Conservation (phyloP, 164 flowering plant genomes). For the Malania oleifera region DNA sequence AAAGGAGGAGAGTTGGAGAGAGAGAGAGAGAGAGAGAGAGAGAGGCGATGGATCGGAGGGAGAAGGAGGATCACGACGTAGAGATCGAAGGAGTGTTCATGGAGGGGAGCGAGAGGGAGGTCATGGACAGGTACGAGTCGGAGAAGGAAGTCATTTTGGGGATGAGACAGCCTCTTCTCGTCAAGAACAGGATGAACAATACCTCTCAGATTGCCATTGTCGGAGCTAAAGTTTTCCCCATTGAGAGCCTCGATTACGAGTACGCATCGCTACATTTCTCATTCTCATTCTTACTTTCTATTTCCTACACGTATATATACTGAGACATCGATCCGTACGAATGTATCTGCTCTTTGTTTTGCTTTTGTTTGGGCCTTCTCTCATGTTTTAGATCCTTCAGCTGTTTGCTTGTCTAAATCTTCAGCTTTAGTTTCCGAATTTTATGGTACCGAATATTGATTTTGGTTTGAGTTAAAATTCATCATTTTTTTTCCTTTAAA, state of each 20-base stretch:
- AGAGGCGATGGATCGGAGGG: slow-evolving; percentile 23
- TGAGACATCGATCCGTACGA: neutral
- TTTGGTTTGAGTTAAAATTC: too few species aligned
- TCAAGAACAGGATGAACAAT: slow-evolving; percentile 36
- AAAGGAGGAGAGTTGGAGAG: slow-evolving; percentile 3
- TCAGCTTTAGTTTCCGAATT: too few species aligned
- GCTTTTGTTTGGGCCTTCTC: neutral
- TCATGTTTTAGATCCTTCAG: too few species aligned
- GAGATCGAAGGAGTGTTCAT: slow-evolving; percentile 21
- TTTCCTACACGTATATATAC: neutral
- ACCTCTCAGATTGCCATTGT: slow-evolving; percentile 79
- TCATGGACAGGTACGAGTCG: slow-evolving; percentile 21
- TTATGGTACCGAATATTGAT: too few species aligned
- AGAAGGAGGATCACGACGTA: slow-evolving; percentile 20
- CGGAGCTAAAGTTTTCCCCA: slow-evolving; percentile 63
- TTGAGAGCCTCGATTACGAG: slow-evolving; percentile 86
- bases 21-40: slow-evolving; percentile 4
- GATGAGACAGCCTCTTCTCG: slow-evolving; percentile 42
- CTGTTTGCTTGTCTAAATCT: too few species aligned
- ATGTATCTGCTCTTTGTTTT: neutral
- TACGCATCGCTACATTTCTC: slow-evolving; percentile 20
- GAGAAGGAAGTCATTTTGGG: slow-evolving; percentile 13
- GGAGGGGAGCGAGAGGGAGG: slow-evolving; percentile 9
- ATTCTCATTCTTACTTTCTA: neutral
- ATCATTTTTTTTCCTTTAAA: too few species aligned